Evolutionary conservation across 768 basidiomycete genomes (phyloP).

Genomic region (Mycena venus): DNA sequence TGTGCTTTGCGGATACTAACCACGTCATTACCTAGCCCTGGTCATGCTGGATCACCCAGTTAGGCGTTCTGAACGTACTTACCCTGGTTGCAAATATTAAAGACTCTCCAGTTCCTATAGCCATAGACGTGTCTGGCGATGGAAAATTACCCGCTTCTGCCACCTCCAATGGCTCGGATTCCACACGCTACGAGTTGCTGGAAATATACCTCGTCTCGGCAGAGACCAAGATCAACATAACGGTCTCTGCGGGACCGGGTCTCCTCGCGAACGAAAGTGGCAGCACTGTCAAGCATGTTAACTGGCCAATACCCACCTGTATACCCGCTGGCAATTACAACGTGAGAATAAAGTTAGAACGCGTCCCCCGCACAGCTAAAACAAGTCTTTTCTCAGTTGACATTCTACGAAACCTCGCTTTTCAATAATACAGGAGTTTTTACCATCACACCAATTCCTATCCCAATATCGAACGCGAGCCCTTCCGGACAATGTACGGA

Average conservation of each 20-base stretch:
- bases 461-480: constrained; percentile 48
- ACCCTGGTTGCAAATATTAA: background rate
- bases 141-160: constrained; percentile 54
- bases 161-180: constrained; percentile 48
- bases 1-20: background rate
- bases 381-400: constrained; percentile 48
- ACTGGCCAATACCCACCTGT: constrained; percentile 57
- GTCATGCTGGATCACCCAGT: constrained; percentile 21
- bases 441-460: constrained; percentile 55
- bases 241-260: constrained; percentile 51
- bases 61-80: background rate
- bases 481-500: constrained; percentile 31
- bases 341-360: constrained; percentile 46
- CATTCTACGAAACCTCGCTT: constrained; percentile 58
- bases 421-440: constrained; percentile 50
- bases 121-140: constrained; percentile 55
- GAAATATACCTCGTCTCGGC: constrained; percentile 61
- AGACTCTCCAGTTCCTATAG: background rate
- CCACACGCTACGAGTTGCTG: constrained; percentile 53
- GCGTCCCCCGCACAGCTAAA: background rate
- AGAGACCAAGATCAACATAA: constrained; percentile 52
- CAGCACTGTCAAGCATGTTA: constrained; percentile 55
- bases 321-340: constrained; percentile 56
- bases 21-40: background rate
- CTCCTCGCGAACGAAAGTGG: constrained; percentile 55